Evolutionary conservation across 2,329 filamentous ascomycete species (phyloP), one percentile per base, ranked within the genome.

Genomic region (Aspergillus tamarii): DNA sequence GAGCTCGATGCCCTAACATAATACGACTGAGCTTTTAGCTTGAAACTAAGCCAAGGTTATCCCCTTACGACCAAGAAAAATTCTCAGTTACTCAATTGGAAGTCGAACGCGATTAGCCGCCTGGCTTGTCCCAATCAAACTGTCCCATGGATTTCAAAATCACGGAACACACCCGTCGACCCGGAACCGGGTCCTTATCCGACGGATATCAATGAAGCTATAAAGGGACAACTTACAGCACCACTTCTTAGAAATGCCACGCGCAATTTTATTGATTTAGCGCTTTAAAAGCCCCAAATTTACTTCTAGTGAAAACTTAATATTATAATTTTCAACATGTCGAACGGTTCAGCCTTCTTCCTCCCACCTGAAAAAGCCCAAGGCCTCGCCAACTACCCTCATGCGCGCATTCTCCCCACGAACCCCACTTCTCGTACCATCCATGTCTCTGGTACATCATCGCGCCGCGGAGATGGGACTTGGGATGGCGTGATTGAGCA

Each of bases 381-480:
- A 56, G 72, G 73, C 11, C 60, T 72, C 10, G 75, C 73, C 58
- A 72, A 72, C 30, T 81, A 77, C 43, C 74, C 78, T 1, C 76
- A 81, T 34, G 79, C 79, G 1, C 75, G 78, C 14, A 64, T 77
- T 46, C 70, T 73, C 1, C 73, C 76, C 5, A 60, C 70, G 6
- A 63, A 66, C 12, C 48, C 72, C 4, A 70, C 77, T 66, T 59
- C 57, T 10, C 72, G 73, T 36, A 80, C 77, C 39, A 76, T 82
- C 54, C 80, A 81, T 67, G 66, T 81, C 28, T 80, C 79, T 0
- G 79, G 79, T 32, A 81, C 73, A 3, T 77, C 79, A 4, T 77
- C 74, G 56, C 71, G 75, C 14, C 71, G 71, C 7, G 76, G 76
- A 4, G 75, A 79, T 19, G 79, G 78, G 48, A 75, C 70, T 12